Conservation (phyloP, 139 green algal genomes). For the Zygnema circumcarinatum region DNA sequence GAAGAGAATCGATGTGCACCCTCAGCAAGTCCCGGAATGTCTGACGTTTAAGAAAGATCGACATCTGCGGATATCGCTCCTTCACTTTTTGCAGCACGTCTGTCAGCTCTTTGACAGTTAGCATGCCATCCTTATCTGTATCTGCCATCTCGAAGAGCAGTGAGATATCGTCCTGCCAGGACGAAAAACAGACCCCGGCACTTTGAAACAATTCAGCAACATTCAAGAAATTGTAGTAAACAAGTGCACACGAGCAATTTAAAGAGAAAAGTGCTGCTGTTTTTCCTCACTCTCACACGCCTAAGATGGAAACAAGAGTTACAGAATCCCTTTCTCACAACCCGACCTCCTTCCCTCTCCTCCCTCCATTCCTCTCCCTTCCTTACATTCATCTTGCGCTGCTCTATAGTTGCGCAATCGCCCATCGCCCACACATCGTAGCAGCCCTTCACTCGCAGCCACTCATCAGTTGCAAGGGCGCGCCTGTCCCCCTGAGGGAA, state of each 20-base stretch:
- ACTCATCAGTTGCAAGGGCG: slow-evolving; percentile 40
- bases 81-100: slow-evolving; percentile 32
- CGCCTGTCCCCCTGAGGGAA: slow-evolving; percentile 18
- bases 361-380: not conserved
- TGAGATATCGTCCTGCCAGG: slow-evolving; percentile 35
- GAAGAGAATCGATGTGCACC: no score
- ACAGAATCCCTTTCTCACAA: not conserved
- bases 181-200: no score
- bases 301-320: no score
- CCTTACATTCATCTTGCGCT: slow-evolving; percentile 10
- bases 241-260: not conserved
- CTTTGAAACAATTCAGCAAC: not conserved
- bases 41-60: slow-evolving; percentile 8
- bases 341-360: not conserved
- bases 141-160: slow-evolving; percentile 38
- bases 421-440: slow-evolving; percentile 30
- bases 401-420: slow-evolving; percentile 43
- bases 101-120: slow-evolving; percentile 7
- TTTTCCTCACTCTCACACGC: no score
- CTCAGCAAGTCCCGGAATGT: slow-evolving; percentile 15
- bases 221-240: not conserved
- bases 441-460: slow-evolving; percentile 44
- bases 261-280: not conserved
- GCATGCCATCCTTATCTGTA: slow-evolving; percentile 32
- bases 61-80: slow-evolving; percentile 43